Percentiles rank a stretch among this genome's conserved stretches.
phyloP scores from a whole-genome alignment of 495 filamentous ascomycete genomes.

The Evansstolkia leycettana region DNA sequence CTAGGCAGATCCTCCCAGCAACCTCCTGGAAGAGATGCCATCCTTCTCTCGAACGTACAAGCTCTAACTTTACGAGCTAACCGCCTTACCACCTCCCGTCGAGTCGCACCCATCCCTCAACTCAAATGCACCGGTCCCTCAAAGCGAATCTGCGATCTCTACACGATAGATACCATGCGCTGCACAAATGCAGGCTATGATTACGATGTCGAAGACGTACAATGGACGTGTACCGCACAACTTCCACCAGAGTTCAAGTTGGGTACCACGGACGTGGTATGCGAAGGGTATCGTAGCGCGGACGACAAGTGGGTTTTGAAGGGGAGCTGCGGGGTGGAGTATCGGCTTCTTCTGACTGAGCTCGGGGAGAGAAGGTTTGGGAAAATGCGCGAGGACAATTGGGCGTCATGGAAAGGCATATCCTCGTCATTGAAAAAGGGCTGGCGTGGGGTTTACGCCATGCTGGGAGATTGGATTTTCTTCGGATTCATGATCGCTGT shows the following conservation, averaged over 20 bases:
- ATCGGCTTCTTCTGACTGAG: slow-evolving; percentile 69
- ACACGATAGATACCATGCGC: slow-evolving; percentile 69
- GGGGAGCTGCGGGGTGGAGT: slow-evolving; percentile 90
- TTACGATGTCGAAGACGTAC: slow-evolving; percentile 58
- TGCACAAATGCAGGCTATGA: slow-evolving; percentile 72
- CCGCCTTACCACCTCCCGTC: slow-evolving; percentile 56
- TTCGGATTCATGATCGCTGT: slow-evolving; percentile 37
- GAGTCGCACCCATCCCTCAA: slow-evolving; percentile 67
- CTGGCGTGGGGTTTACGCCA: slow-evolving; percentile 6
- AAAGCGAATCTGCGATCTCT: slow-evolving; percentile 41
- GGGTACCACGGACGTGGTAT: slow-evolving; percentile 80
- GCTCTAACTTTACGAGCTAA: slow-evolving; percentile 61
- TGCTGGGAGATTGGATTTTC: slow-evolving; percentile 25
- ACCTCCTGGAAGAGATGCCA: slow-evolving; percentile 41
- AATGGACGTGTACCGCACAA: slow-evolving; percentile 79
- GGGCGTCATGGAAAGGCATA: slow-evolving; percentile 3
- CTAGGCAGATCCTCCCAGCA: slow-evolving; percentile 10
- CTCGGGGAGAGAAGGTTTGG: slow-evolving; percentile 64
- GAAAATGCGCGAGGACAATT: slow-evolving; percentile 3
- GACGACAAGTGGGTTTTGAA: slow-evolving; percentile 77
- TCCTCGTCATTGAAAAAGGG: slow-evolving; percentile 2
- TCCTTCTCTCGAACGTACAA: slow-evolving; percentile 67
- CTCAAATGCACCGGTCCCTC: slow-evolving; percentile 68
- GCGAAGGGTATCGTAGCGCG: slow-evolving; percentile 70
- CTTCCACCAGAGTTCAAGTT: slow-evolving; percentile 80